Conservation (phyloP, 2,329 filamentous ascomycete species). For the Periconia sp. region DNA sequence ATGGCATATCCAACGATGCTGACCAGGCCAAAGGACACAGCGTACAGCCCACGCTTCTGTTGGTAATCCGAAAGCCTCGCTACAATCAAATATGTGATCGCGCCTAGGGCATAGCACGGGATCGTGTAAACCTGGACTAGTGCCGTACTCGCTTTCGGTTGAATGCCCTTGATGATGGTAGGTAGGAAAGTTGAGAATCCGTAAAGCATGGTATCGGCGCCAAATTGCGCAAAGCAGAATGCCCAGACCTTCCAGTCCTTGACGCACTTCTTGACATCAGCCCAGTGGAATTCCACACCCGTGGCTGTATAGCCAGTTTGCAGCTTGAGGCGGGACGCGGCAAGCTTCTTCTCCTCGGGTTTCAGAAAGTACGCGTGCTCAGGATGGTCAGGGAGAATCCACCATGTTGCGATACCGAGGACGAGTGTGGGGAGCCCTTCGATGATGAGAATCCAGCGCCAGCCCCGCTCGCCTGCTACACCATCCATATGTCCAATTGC, state of each 20-base stretch:
- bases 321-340: conserved; percentile 56
- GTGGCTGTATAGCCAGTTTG: conserved; percentile 57
- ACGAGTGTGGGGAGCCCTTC: conserved; percentile 63
- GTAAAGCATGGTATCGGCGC: conserved; percentile 77
- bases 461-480: conserved; percentile 66
- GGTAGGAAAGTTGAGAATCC: conserved; percentile 80
- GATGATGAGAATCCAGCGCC: conserved; percentile 74
- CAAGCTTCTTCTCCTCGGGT: conserved; percentile 64
- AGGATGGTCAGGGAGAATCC: conserved; percentile 70
- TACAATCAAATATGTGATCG: conserved; percentile 69
- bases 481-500: conserved; percentile 77
- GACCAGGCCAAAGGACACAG: conserved; percentile 65
- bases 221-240: conserved; percentile 74
- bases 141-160: conserved; percentile 64
- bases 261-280: conserved; percentile 70
- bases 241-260: conserved; percentile 78
- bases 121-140: conserved; percentile 79
- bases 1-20: conserved; percentile 73
- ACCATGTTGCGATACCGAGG: conserved; percentile 62
- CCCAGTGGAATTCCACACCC: conserved; percentile 62
- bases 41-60: conserved; percentile 70
- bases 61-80: conserved; percentile 71
- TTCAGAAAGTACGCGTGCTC: conserved; percentile 68
- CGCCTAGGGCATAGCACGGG: conserved; percentile 77
- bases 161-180: conserved; percentile 76